Base-by-base conservation (phyloP, 345 rosid genomes). In the Physaria fendleri region DNA sequence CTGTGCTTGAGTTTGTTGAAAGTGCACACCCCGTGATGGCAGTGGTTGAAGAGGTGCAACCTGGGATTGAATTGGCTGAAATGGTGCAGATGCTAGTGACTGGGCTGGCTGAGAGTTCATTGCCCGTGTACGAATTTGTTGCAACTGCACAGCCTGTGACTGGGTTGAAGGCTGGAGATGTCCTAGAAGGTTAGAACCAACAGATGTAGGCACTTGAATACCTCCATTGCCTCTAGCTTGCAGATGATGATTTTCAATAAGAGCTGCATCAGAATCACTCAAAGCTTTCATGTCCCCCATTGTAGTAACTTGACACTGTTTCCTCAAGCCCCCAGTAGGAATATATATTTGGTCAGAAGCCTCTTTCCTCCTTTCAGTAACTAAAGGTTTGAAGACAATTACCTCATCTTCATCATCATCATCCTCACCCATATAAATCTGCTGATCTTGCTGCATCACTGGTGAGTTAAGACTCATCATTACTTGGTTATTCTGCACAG, bases 351-450 rank as follows among this genome's bases (percentile, higher is more conserved):
- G 71, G 58, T 74, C 73, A 74, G 69, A 32, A 21, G 46, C 77
- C 61, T 75, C 85, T 42, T 64, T 65, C 66, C 65, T 78, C 78
- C 82, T 93, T 71, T 82, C 94, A 56, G 80, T 17, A 34, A 74
- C 82, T 20, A 71, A 64, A 51, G 93, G 98, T 80, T 85, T 84
- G 74, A 89, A 93, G 68, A 93, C 95, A 78, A 93, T 93, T 49
- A 79, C 96, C n/a, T n/a, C n/a, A n/a, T n/a, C n/a, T 77, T 93
- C 99, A 49, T 87, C 99, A 28, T 77, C 78, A 37, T 74, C 99
- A 14, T 87, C 97, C 65, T 74, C 92, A 44, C 76, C 90, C 65
- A 75, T 14, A 23, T 66, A 71, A 52, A 64, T 52, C 45, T 70
- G 79, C 57, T 72, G 67, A 40, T 62, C 82, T 42, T 65, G 66